Conservation (phyloP, 2,329 filamentous ascomycete genomes). For the Trichophyton rubrum region DNA sequence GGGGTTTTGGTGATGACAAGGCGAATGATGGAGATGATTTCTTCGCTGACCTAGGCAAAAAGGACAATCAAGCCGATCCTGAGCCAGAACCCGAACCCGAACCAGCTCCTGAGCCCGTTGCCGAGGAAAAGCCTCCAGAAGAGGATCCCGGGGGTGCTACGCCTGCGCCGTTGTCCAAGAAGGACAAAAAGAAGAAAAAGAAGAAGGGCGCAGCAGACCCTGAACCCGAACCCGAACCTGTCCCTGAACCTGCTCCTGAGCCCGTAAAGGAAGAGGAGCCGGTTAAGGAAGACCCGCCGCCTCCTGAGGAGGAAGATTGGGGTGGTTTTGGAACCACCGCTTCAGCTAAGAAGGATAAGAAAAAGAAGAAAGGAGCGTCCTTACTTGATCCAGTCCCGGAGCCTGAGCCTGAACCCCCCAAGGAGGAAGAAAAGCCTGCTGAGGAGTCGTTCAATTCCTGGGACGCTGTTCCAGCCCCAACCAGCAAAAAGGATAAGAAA, state of each 20-base stretch:
- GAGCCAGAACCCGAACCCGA: constrained; percentile 16
- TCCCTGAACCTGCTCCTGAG: constrained; percentile 1
- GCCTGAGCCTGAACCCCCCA: background rate
- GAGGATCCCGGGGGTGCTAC: constrained; percentile 6
- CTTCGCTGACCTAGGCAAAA: constrained; percentile 30
- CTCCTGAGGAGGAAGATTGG: background rate
- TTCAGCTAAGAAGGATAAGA: constrained; percentile 8
- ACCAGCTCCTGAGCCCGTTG: constrained; percentile 22
- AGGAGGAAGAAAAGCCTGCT: constrained; percentile 10
- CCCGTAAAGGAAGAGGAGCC: constrained; percentile 4
- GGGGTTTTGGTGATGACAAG: background rate
- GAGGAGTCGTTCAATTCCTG: constrained; percentile 18
- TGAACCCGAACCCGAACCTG: constrained; percentile 3
- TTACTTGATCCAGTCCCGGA: background rate
- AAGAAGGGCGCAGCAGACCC: constrained; percentile 14
- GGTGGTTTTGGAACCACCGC: background rate
- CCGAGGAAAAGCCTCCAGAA: constrained; percentile 25
- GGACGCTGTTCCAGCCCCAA: constrained; percentile 19
- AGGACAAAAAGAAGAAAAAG: constrained; percentile 25
- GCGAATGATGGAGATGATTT: constrained; percentile 23
- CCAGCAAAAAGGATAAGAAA: constrained; percentile 21
- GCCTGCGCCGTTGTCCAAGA: background rate
- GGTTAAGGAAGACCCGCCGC: background rate
- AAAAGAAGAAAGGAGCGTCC: constrained; percentile 4
- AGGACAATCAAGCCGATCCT: constrained; percentile 34